A percentile compares a stretch with the other conserved stretches of the same genome.
Conservation (phyloP, 371 early-diverging fungal genomes). For the Syncephalis fuscata region DNA sequence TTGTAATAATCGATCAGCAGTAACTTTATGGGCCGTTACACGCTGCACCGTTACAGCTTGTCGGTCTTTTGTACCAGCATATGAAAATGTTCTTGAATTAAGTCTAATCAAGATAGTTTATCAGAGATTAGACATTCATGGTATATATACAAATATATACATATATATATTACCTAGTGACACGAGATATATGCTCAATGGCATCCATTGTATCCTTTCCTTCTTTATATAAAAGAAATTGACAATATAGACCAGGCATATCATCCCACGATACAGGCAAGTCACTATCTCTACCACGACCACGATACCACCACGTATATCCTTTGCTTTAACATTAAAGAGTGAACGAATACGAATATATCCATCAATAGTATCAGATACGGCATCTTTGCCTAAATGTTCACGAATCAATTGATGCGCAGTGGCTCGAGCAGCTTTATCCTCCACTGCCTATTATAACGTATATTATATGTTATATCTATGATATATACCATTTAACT, state of each 20-base stretch:
- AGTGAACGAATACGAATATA: conserved; percentile 15
- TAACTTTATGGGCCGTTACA: conserved; percentile 51
- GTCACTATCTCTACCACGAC: conserved; percentile 3
- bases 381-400: conserved; percentile 19
- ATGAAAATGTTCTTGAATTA: conserved; percentile 42
- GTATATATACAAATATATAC: neutral
- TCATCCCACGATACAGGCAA: conserved; percentile 19
- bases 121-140: too few relatives aligned
- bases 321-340: conserved; percentile 1
- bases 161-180: conserved; percentile 15
- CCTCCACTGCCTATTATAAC: conserved; percentile 3
- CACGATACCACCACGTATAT: conserved; percentile 8
- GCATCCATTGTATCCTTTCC: conserved; percentile 82
- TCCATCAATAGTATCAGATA: conserved; percentile 27
- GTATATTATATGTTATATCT: too few relatives aligned
- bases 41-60: conserved; percentile 89
- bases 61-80: conserved; percentile 98
- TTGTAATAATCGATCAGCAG: conserved; percentile 32
- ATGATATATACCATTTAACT: conserved; percentile 10
- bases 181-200: conserved; percentile 34
- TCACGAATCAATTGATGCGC: conserved; percentile 33
- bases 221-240: conserved; percentile 77
- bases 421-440: conserved; percentile 27
- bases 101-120: conserved; percentile 14
- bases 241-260: conserved; percentile 50